Conservation (phyloP, 805 yeast genomes). For the Candida tibetensis region DNA sequence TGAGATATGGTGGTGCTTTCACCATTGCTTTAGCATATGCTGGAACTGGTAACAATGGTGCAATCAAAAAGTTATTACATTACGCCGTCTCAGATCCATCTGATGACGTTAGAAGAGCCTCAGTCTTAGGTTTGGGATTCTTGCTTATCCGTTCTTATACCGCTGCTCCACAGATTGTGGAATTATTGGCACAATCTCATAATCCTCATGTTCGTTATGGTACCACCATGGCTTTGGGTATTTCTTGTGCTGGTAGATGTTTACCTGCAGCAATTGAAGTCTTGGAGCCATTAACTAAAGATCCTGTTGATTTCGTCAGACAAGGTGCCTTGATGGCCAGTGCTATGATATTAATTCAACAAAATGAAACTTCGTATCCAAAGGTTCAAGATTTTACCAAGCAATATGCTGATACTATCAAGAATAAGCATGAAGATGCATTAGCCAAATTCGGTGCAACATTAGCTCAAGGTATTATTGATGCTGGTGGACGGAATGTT, state of each 20-base stretch:
- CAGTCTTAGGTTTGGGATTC: conserved; percentile 89
- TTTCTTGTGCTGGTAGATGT: conserved; percentile 95
- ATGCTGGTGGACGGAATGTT: conserved; percentile 98
- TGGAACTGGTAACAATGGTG: conserved; percentile 89
- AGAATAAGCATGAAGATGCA: conserved; percentile 92
- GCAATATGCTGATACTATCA: conserved; percentile 68
- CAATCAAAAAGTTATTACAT: conserved; percentile 82
- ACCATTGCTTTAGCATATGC: conserved; percentile 94
- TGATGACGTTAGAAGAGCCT: conserved; percentile 95
- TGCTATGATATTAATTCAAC: conserved; percentile 85
- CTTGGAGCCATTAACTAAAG: conserved; percentile 87
- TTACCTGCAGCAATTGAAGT: conserved; percentile 86
- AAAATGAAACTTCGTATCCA: conserved; percentile 78
- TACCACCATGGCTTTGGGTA: conserved; percentile 95
- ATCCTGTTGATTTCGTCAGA: conserved; percentile 94
- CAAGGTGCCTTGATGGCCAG: conserved; percentile 95
- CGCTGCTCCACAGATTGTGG: conserved; percentile 93
- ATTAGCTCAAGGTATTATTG: conserved; percentile 93
- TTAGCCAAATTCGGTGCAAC: conserved; percentile 98
- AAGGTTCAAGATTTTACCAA: conserved; percentile 77
- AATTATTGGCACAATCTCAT: conserved; percentile 87
- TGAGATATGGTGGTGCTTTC: conserved; percentile 95
- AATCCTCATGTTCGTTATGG: conserved; percentile 98
- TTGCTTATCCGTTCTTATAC: conserved; percentile 85
- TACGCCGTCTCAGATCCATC: conserved; percentile 95